A percentile compares a stretch with the other conserved stretches of the same genome.
These are phyloP conservation scores for Cyclostephanos tholiformis DNA, from an alignment of 108 stramenopile species.

Conservation along the genomic window DNA sequence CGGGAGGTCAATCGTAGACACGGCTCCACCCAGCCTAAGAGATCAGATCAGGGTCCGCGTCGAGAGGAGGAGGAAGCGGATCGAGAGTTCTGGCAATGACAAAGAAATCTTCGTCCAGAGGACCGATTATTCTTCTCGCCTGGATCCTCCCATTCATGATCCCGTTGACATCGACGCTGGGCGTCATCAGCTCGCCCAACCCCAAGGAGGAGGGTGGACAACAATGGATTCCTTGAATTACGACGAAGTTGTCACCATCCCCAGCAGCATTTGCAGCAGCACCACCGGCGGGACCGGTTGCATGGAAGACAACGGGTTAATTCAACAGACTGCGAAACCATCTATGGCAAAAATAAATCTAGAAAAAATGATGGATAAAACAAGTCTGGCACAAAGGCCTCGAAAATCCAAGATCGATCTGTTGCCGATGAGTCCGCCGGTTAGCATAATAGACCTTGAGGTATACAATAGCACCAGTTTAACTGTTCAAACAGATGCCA, in stretches of 20 bases:
- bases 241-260: not conserved
- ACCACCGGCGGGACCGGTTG: not conserved
- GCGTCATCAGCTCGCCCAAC: not conserved
- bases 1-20: not conserved
- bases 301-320: not conserved
- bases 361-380: no score
- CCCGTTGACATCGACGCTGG: not conserved
- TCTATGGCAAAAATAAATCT: no score
- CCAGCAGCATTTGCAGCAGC: constrained; percentile 7
- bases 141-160: not conserved
- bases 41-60: constrained; percentile 1
- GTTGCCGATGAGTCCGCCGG: no score
- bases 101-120: no score
- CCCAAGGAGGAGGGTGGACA: not conserved
- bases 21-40: not conserved
- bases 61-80: not conserved
- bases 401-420: no score
- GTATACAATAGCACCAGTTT: constrained; percentile 16
- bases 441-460: not conserved
- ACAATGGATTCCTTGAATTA: not conserved
- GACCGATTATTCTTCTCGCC: not conserved
- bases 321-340: not conserved
- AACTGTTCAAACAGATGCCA: constrained; percentile 6
- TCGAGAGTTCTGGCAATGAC: not conserved
- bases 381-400: no score